Conservation (phyloP, 768 basidiomycete species). For the Sarcodon aspratus region DNA sequence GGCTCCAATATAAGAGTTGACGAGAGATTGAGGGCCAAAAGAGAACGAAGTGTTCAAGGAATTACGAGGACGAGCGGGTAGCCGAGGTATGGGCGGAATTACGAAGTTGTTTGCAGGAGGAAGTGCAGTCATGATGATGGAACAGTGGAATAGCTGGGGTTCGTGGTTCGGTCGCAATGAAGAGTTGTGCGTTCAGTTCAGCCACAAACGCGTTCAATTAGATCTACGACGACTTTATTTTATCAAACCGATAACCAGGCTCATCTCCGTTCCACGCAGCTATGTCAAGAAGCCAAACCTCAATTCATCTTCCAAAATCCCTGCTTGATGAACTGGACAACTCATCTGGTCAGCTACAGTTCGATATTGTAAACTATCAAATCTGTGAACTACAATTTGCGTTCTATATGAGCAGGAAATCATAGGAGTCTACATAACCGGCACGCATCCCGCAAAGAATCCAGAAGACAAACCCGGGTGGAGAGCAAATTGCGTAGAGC, state of each 20-base stretch:
- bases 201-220: background rate
- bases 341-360: conserved; percentile 6
- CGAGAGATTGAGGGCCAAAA: conserved; percentile 67
- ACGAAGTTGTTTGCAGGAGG: background rate
- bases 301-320: conserved; percentile 9
- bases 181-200: background rate
- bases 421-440: conserved; percentile 5
- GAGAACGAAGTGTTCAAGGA: conserved; percentile 79
- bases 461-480: conserved; percentile 49
- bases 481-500: conserved; percentile 55
- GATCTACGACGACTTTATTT: too few relatives aligned
- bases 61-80: conserved; percentile 39
- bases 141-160: too few relatives aligned
- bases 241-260: too few relatives aligned
- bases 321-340: conserved; percentile 16
- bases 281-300: too few relatives aligned
- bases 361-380: background rate
- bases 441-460: conserved; percentile 41
- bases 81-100: background rate
- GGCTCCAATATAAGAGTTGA: conserved; percentile 58
- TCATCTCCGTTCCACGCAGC: too few relatives aligned
- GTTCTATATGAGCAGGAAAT: background rate
- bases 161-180: background rate
- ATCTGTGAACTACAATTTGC: background rate
- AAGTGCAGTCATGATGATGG: too few relatives aligned